A percentile compares a stretch with the other conserved stretches of the same genome.
Conservation (phyloP, 345 rosid genomes). For the Camelina sativa region DNA sequence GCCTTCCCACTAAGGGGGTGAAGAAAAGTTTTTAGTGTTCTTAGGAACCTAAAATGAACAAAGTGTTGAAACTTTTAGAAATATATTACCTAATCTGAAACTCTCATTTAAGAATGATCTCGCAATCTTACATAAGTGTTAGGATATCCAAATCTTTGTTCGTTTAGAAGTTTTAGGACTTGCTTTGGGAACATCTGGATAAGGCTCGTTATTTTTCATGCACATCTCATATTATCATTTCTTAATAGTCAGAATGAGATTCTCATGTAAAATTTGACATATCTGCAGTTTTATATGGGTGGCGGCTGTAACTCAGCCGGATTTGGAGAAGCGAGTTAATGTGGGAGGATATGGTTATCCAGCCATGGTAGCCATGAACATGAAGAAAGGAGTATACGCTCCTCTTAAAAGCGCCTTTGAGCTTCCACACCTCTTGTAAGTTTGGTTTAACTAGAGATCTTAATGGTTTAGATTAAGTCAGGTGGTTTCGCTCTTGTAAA, state of each 20-base stretch:
- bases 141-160: not conserved
- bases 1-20: not conserved
- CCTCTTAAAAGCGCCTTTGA: conserved; percentile 97
- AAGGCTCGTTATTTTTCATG: not conserved
- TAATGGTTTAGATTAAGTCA: conserved; percentile 1
- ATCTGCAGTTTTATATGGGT: conserved; percentile 84
- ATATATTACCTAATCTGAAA: conserved; percentile 5
- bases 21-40: conserved; percentile 17
- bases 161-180: conserved; percentile 7
- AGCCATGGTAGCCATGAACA: conserved; percentile 91
- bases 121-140: not conserved
- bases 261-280: not conserved
- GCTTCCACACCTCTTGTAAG: conserved; percentile 83
- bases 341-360: conserved; percentile 99
- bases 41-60: not conserved
- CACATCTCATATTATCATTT: not conserved
- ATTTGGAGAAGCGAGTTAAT: conserved; percentile 77
- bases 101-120: not conserved
- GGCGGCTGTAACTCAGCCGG: conserved; percentile 90
- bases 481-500: conserved; percentile 20
- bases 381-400: conserved; percentile 92
- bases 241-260: conserved; percentile 10
- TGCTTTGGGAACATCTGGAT: not conserved
- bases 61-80: not conserved
- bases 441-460: not conserved